Evolutionary conservation across 2,329 filamentous ascomycete genomes (phyloP).

Genomic region (Penicillium sp.): DNA sequence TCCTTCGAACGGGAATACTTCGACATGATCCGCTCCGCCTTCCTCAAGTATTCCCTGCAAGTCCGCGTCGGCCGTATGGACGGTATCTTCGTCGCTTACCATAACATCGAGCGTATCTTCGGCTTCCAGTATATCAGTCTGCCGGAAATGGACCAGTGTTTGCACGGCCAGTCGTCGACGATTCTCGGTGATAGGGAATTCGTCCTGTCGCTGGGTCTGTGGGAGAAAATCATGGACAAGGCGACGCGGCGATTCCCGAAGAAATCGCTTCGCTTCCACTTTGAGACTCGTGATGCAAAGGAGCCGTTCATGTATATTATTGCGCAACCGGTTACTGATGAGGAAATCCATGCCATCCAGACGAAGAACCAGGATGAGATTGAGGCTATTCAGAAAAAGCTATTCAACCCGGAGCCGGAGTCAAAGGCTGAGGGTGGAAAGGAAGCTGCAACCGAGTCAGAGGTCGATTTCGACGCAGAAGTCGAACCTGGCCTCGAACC

Average conservation of each 20-base stretch:
- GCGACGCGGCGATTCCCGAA: conserved; percentile 72
- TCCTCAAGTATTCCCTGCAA: conserved; percentile 95
- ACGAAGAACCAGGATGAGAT: conserved; percentile 60
- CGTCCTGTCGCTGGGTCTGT: conserved; percentile 69
- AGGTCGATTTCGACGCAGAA: not conserved
- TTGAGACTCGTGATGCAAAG: conserved; percentile 65
- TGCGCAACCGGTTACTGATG: conserved; percentile 73
- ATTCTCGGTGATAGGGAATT: conserved; percentile 79
- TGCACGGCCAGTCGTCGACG: conserved; percentile 72
- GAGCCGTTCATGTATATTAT: conserved; percentile 81
- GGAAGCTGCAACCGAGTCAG: not conserved
- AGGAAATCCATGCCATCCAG: conserved; percentile 72
- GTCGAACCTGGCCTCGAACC: not conserved
- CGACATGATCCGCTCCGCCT: conserved; percentile 91
- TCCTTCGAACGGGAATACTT: conserved; percentile 95
- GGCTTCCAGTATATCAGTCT: conserved; percentile 93
- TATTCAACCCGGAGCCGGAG: conserved; percentile 33
- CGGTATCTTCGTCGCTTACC: conserved; percentile 93
- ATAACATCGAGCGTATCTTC: conserved; percentile 93
- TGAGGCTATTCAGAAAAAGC: conserved; percentile 62
- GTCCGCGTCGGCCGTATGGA: conserved; percentile 98
- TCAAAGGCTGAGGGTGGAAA: not conserved
- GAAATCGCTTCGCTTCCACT: conserved; percentile 70
- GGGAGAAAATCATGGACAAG: conserved; percentile 74
- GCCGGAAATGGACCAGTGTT: conserved; percentile 77